These are phyloP conservation scores for Huntiella moniliformis DNA, from an alignment of 2,329 filamentous ascomycete species.

Conservation along the genomic window DNA sequence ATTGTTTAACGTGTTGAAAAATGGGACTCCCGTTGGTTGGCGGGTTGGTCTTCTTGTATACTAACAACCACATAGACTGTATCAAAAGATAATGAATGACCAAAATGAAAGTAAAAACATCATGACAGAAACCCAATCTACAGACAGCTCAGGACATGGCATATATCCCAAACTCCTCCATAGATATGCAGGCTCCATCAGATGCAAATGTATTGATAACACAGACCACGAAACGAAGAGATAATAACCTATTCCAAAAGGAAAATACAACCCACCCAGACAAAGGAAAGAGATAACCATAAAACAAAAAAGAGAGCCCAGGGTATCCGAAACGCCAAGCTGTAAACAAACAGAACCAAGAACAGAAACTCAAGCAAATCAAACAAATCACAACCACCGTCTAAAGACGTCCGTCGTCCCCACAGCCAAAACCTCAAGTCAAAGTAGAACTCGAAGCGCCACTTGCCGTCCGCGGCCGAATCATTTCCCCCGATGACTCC, in stretches of 20 bases:
- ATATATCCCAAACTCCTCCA: too few relatives aligned
- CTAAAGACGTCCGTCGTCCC: neutral
- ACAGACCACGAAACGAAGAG: neutral
- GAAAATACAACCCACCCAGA: neutral
- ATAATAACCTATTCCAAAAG: constrained; percentile 1
- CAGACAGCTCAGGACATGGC: neutral
- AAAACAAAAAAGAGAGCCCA: neutral
- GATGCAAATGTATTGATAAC: neutral
- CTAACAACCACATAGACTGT: neutral
- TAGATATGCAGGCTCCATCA: too few relatives aligned
- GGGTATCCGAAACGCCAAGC: neutral
- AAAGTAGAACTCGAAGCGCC: constrained; percentile 18
- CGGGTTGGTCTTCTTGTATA: neutral
- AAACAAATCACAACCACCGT: constrained; percentile 2
- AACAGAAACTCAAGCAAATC: constrained; percentile 2
- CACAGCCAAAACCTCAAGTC: constrained; percentile 3
- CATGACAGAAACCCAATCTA: constrained; percentile 1
- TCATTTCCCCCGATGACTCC: constrained; percentile 14
- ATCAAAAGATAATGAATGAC: constrained; percentile 3
- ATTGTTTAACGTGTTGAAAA: neutral
- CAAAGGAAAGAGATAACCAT: neutral
- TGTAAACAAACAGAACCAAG: constrained; percentile 13
- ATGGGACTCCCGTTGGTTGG: neutral
- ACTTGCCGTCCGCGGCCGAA: constrained; percentile 19
- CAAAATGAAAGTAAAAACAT: neutral